Conservation (phyloP, 208 protist genomes). For the Trypanosoma congolense region DNA sequence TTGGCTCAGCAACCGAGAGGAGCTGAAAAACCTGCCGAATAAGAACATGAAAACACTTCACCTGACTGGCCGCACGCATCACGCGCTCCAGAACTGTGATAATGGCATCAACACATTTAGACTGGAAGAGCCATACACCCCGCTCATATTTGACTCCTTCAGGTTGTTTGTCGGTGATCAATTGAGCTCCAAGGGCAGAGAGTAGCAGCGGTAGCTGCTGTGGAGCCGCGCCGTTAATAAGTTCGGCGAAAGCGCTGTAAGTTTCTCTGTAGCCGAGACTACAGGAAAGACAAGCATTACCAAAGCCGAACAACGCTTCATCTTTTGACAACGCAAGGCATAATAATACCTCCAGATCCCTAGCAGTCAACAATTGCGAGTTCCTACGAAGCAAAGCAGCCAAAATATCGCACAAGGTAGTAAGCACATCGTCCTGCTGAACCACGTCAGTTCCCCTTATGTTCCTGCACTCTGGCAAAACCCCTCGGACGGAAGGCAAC, state of each 20-base stretch:
- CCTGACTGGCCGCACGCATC: conserved; percentile 25
- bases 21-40: conserved; percentile 70
- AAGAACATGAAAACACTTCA: conserved; percentile 36
- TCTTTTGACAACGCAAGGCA: conserved; percentile 39
- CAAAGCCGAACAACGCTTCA: conserved; percentile 38
- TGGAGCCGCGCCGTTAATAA: conserved; percentile 32
- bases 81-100: conserved; percentile 41
- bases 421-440: conserved; percentile 13
- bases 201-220: conserved; percentile 39
- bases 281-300: conserved; percentile 45
- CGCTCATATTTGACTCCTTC: conserved; percentile 41
- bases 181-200: conserved; percentile 31
- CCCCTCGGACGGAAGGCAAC: too few species aligned
- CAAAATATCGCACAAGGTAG: conserved; percentile 29
- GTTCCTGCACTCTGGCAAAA: neutral
- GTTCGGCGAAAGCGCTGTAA: conserved; percentile 44
- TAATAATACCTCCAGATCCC: conserved; percentile 38
- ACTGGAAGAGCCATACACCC: conserved; percentile 51
- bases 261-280: conserved; percentile 50
- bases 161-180: conserved; percentile 24
- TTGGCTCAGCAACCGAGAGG: conserved; percentile 62
- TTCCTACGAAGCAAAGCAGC: conserved; percentile 41
- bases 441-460: neutral
- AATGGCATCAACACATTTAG: conserved; percentile 53
- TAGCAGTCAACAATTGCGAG: conserved; percentile 20